Evolutionary conservation across 2,329 filamentous ascomycete species (phyloP).

Genomic region (Alternaria triticina): DNA sequence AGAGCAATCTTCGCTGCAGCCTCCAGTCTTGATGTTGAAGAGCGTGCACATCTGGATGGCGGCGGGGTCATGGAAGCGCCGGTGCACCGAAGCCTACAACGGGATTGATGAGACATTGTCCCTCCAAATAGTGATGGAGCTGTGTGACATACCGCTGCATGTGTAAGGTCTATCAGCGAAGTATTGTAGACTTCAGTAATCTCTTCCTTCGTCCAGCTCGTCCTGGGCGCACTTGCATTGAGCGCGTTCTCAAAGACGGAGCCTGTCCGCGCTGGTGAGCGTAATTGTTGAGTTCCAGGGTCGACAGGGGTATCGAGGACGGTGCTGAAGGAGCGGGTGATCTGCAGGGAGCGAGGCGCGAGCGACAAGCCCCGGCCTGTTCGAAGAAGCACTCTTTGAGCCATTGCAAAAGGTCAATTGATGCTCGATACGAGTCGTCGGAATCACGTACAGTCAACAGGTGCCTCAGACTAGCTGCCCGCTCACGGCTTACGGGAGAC

Average conservation of each 20-base stretch:
- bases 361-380: neutral
- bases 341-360: neutral
- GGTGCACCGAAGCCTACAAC: slow-evolving; percentile 73
- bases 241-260: slow-evolving; percentile 58
- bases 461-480: slow-evolving; percentile 3
- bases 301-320: slow-evolving; percentile 40
- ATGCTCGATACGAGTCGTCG: neutral
- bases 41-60: slow-evolving; percentile 91
- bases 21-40: slow-evolving; percentile 96
- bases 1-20: slow-evolving; percentile 89
- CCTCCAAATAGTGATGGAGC: neutral
- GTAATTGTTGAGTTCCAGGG: slow-evolving; percentile 28
- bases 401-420: slow-evolving; percentile 3
- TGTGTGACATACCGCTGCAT: slow-evolving; percentile 66
- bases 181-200: slow-evolving; percentile 82
- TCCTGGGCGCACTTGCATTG: slow-evolving; percentile 66
- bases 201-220: slow-evolving; percentile 82
- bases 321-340: slow-evolving; percentile 36
- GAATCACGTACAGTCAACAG: neutral
- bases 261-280: slow-evolving; percentile 14
- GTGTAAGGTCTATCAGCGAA: slow-evolving; percentile 78
- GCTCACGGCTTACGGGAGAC: neutral
- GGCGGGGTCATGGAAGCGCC: slow-evolving; percentile 82
- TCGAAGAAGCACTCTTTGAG: slow-evolving; percentile 10
- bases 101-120: slow-evolving; percentile 5